Base-by-base conservation (phyloP, 805 yeast species). In the Zygoascus biomembranicola region DNA sequence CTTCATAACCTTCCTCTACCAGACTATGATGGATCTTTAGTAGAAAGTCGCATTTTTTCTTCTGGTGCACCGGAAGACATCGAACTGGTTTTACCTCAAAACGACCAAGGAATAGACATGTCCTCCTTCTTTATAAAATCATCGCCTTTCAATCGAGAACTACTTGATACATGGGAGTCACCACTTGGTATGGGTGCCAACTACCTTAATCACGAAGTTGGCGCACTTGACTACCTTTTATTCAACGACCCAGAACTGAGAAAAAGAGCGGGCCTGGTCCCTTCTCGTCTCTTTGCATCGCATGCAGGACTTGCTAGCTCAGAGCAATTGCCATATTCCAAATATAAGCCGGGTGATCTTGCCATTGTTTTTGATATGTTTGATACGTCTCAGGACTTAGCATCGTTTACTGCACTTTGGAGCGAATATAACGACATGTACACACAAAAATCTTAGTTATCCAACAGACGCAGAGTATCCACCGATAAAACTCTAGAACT, bases 1-100 rank as follows among this genome's bases (percentile, higher is more conserved):
- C 50, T 61, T 1, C 63, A 55, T 32, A 61, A 57, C 13, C 18
- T 44, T 18, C 47, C 47, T 19, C 14, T 44, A 4, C 49, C 47
- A 5, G 16, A 44, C 26, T 44, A 14, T 14, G 18, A 19, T 11
- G 43, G 51, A 8, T 11, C 19, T 8, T n/a, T 44, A n/a, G 14
- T 9, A 3, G 32, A 14, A 5, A 13, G 32, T n/a, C 32, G 32
- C 26, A 44, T 44, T 11, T 44, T 18, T 23, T n/a, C 32, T 2
- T 11, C 11, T 11, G 16, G 16, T 35, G 47, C 32, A 19, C 10
- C 26, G 14, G 32, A 19, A 8, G 47, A 44, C 4, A 44, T 44
- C 16, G 47, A 44, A 11, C 16, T 44, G n/a, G 23, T 44, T 18
- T 20, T 44, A 23, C n/a, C 32, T 14, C 47, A 44, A 18, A 26